phyloP scores from a whole-genome alignment of 2,329 filamentous ascomycete species.

The Nemania serpens region DNA sequence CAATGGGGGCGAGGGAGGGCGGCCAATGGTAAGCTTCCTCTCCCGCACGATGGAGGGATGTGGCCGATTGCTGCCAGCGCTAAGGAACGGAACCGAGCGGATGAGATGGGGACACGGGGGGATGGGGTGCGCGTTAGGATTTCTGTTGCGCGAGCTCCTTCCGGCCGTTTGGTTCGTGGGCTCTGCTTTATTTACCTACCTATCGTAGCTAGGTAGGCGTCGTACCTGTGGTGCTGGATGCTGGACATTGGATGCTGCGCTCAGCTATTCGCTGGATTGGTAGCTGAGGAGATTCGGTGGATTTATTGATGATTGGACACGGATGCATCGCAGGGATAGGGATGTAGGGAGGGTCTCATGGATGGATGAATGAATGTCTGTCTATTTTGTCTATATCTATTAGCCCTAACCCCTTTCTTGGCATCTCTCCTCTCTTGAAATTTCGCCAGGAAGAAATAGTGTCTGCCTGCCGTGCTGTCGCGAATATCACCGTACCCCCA shows the following conservation, averaged over 20 bases:
- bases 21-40: conserved; percentile 24
- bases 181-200: not conserved
- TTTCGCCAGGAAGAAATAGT: not conserved
- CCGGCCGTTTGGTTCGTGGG: not conserved
- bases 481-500: not conserved
- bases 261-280: too few species aligned
- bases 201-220: conserved; percentile 10
- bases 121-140: not conserved
- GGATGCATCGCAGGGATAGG: too few species aligned
- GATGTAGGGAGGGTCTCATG: too few species aligned
- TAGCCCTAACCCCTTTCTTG: too few species aligned
- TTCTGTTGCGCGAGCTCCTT: not conserved
- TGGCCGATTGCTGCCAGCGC: not conserved
- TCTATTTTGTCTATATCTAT: too few species aligned
- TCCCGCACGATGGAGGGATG: conserved; percentile 10
- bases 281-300: too few species aligned
- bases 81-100: not conserved
- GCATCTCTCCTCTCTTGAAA: too few species aligned
- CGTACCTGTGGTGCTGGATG: not conserved
- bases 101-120: not conserved
- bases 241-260: too few species aligned
- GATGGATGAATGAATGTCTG: too few species aligned
- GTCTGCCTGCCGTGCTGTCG: not conserved
- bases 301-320: too few species aligned
- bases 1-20: not conserved